A percentile compares a stretch with the other conserved stretches of the same genome.
Conservation (phyloP, 495 filamentous ascomycete species). For the Hapsidospora chrysogenum region DNA sequence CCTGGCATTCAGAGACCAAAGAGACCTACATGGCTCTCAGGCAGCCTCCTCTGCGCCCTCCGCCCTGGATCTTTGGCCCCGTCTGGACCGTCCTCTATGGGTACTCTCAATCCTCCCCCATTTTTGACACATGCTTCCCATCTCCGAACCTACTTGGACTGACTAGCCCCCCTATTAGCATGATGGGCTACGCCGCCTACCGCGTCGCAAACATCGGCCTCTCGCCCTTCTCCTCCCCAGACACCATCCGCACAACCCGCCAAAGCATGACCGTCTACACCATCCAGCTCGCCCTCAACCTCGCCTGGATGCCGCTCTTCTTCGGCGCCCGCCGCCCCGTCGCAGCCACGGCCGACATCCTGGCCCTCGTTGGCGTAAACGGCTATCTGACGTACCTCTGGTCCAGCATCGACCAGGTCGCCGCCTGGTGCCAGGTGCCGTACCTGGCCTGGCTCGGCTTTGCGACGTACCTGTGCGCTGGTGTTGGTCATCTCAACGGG, state of each 20-base stretch:
- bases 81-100: conserved; percentile 79
- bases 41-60: conserved; percentile 69
- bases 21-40: conserved; percentile 47
- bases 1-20: conserved; percentile 40
- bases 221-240: conserved; percentile 14
- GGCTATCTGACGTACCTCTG: conserved; percentile 57
- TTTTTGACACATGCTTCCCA: too few species aligned
- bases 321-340: conserved; percentile 54
- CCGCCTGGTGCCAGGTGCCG: conserved; percentile 58
- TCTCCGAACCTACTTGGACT: too few species aligned
- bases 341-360: conserved; percentile 59
- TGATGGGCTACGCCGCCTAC: conserved; percentile 82
- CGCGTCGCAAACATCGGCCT: conserved; percentile 43
- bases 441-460: conserved; percentile 74
- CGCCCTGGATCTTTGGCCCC: conserved; percentile 64
- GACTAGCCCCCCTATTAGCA: background rate
- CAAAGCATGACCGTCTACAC: conserved; percentile 65
- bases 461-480: conserved; percentile 61
- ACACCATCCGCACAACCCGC: conserved; percentile 16
- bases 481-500: conserved; percentile 55
- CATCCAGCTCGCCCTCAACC: conserved; percentile 66
- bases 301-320: conserved; percentile 90
- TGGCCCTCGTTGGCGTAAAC: conserved; percentile 50
- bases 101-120: background rate
- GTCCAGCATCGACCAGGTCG: conserved; percentile 50